Conservation (phyloP, 495 filamentous ascomycete genomes). For the Daldinia grandis region DNA sequence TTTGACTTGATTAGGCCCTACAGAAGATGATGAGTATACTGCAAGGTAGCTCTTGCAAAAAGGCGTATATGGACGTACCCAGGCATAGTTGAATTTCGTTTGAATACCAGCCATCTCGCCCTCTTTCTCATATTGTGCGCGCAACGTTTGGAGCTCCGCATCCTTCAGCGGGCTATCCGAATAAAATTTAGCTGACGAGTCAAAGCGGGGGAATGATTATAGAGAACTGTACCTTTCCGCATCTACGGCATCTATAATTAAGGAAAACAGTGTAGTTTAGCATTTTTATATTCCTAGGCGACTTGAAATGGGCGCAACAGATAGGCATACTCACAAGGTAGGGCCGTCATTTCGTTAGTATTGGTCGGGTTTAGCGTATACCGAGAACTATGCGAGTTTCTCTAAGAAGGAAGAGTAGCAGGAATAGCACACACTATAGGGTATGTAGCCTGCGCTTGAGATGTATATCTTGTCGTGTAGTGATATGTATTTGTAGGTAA, state of each 20-base stretch:
- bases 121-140: conserved; percentile 94
- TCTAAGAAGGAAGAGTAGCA: neutral
- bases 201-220: neutral
- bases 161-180: conserved; percentile 80
- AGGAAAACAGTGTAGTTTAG: conserved; percentile 26
- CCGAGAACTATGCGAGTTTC: neutral
- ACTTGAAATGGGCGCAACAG: neutral
- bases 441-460: neutral
- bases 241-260: conserved; percentile 85
- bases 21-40: conserved; percentile 13
- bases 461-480: conserved; percentile 4
- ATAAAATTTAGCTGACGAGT: conserved; percentile 15
- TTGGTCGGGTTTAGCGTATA: neutral
- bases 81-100: conserved; percentile 99
- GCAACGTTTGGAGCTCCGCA: conserved; percentile 88
- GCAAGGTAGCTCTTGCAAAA: neutral
- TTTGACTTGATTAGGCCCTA: conserved; percentile 95
- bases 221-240: conserved; percentile 78
- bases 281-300: neutral
- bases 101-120: conserved; percentile 95
- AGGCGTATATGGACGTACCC: conserved; percentile 65
- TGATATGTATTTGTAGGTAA: conserved; percentile 46
- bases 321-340: conserved; percentile 70
- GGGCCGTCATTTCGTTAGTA: conserved; percentile 64
- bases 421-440: neutral